Conservation (phyloP, 176 grass and related monocot species). For the Oryza officinalis region DNA sequence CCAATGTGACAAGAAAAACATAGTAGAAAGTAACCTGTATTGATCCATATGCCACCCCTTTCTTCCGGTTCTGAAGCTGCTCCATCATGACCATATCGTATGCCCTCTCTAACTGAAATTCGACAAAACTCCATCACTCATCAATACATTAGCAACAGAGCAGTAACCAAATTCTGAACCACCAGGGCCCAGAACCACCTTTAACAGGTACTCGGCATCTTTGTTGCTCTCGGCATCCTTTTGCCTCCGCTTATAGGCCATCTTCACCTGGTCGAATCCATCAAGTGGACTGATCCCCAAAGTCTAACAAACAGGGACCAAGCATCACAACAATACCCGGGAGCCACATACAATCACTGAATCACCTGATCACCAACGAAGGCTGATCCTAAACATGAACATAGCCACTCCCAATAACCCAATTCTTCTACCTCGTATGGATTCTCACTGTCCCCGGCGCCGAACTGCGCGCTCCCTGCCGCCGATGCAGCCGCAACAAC, state of each 20-base stretch:
- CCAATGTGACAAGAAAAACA: neutral
- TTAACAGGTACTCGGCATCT: conserved; percentile 37
- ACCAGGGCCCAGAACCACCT: conserved; percentile 41
- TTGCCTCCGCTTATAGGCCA: conserved; percentile 47
- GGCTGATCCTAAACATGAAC: conserved; percentile 8
- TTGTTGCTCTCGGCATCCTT: conserved; percentile 52
- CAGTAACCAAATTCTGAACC: neutral
- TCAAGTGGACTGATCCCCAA: conserved; percentile 58
- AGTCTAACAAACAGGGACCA: conserved; percentile 40
- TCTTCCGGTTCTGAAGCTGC: conserved; percentile 64
- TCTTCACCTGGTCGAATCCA: conserved; percentile 63
- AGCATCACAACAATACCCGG: neutral
- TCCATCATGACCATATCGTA: conserved; percentile 68
- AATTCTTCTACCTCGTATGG: conserved; percentile 52
- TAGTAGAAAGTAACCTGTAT: conserved; percentile 44
- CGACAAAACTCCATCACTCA: neutral
- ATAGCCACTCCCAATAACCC: neutral
- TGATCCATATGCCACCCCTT: conserved; percentile 49
- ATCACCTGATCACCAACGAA: neutral
- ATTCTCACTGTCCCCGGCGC: conserved; percentile 47
- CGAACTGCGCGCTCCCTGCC: conserved; percentile 36
- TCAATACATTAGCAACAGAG: neutral
- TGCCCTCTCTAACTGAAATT: conserved; percentile 61
- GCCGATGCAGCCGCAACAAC: conserved; percentile 40
- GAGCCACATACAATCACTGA: neutral